Evolutionary conservation across 208 protist genomes (phyloP).

Genomic region (Leishmania amazonensis): DNA sequence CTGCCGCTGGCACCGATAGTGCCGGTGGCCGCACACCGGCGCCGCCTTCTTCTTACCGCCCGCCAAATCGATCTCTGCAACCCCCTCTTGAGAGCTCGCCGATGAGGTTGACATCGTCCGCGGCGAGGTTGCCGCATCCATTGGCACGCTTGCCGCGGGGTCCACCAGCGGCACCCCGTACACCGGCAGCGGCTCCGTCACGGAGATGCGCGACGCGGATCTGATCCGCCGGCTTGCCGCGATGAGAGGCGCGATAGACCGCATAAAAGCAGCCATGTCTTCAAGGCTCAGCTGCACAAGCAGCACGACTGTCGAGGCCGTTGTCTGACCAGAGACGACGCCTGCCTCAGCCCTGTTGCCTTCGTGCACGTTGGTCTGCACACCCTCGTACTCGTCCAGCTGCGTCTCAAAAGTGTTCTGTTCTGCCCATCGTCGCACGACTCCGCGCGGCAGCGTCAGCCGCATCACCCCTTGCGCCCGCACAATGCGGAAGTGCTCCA

Average conservation of each 20-base stretch:
- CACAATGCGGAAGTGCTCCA: conserved; percentile 82
- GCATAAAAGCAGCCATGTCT: conserved; percentile 66
- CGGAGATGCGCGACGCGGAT: conserved; percentile 71
- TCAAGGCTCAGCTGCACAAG: conserved; percentile 48
- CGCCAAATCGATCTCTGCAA: neutral
- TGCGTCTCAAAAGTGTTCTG: conserved; percentile 66
- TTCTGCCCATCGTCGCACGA: conserved; percentile 60
- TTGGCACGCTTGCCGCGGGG: conserved; percentile 18
- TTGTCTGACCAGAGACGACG: neutral
- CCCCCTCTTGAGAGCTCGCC: conserved; percentile 4
- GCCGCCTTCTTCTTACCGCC: neutral
- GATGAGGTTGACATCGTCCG: conserved; percentile 1
- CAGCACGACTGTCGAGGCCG: conserved; percentile 17
- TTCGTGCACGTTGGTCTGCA: neutral
- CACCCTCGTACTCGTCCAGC: conserved; percentile 31
- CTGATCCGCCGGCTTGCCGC: conserved; percentile 57
- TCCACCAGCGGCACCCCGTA: conserved; percentile 21
- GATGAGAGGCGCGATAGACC: conserved; percentile 55
- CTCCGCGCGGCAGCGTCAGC: conserved; percentile 49
- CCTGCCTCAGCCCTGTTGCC: neutral
- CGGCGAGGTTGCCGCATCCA: neutral
- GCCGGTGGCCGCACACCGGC: neutral
- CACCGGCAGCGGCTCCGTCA: conserved; percentile 70
- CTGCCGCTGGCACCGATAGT: neutral
- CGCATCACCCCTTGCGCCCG: conserved; percentile 68